A percentile compares a stretch with the other conserved stretches of the same genome.
These are phyloP conservation scores for Coccomyxa sp. DNA, from an alignment of 139 green algal species.

Conservation along the genomic window DNA sequence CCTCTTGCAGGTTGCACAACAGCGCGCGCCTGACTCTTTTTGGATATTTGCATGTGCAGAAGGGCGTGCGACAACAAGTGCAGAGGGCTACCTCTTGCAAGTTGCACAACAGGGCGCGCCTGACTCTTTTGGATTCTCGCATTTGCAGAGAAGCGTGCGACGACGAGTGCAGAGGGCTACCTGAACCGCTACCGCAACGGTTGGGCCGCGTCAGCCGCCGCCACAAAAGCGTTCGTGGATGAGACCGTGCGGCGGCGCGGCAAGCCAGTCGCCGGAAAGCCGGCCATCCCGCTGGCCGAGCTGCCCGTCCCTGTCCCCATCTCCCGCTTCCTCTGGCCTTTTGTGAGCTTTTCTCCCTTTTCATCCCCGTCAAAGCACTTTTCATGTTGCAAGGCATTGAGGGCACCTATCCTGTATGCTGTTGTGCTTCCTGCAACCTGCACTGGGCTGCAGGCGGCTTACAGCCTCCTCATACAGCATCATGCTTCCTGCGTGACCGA, in stretches of 20 bases:
- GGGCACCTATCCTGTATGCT: too few species aligned
- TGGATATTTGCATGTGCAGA: too few species aligned
- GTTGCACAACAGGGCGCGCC: too few species aligned
- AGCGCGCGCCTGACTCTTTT: too few species aligned
- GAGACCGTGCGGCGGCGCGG: constrained; percentile 28
- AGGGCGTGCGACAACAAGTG: background rate
- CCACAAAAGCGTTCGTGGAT: constrained; percentile 26
- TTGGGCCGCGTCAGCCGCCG: constrained; percentile 27
- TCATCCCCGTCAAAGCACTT: background rate
- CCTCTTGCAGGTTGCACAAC: too few species aligned
- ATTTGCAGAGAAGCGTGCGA: background rate
- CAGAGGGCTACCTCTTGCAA: too few species aligned
- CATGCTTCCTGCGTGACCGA: too few species aligned
- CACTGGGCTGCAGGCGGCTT: too few species aligned
- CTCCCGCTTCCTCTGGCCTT: constrained; percentile 34
- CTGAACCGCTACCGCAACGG: constrained; percentile 51
- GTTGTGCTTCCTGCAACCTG: too few species aligned
- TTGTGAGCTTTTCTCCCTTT: background rate
- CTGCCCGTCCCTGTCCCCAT: constrained; percentile 38
- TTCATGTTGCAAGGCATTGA: background rate
- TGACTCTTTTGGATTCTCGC: too few species aligned
- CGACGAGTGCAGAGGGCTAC: constrained; percentile 29
- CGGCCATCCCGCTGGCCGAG: constrained; percentile 18
- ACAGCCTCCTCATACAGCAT: too few species aligned
- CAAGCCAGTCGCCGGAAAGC: constrained; percentile 12